phyloP scores from a whole-genome alignment of 2,329 filamentous ascomycete species.

The Elsinoe arachidis region DNA sequence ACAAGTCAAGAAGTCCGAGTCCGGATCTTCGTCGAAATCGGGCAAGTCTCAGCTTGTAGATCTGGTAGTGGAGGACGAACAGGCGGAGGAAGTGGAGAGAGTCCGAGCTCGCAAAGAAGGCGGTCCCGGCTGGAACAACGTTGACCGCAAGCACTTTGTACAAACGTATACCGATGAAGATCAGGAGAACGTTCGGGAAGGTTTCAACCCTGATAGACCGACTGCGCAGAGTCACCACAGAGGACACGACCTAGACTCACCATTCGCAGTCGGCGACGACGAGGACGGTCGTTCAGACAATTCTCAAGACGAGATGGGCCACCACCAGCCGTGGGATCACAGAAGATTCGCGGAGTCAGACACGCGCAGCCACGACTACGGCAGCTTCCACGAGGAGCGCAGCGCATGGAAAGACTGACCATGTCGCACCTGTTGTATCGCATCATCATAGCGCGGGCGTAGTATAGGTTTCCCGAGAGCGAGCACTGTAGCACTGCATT shows the following conservation, averaged over 20 bases:
- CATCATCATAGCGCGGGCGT: constrained; percentile 10
- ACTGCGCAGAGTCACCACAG: constrained; percentile 35
- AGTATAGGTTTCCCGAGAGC: not conserved
- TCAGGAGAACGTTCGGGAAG: constrained; percentile 45
- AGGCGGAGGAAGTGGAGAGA: constrained; percentile 54
- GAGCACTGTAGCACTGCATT: not conserved
- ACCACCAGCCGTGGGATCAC: constrained; percentile 39
- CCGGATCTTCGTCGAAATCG: constrained; percentile 23
- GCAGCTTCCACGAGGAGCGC: constrained; percentile 35
- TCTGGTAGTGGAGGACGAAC: constrained; percentile 55
- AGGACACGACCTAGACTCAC: constrained; percentile 37
- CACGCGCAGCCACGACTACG: constrained; percentile 27
- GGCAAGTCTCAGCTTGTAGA: constrained; percentile 55
- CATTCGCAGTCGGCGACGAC: constrained; percentile 36
- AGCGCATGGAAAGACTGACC: constrained; percentile 27
- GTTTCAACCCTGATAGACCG: constrained; percentile 44
- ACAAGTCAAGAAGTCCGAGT: constrained; percentile 14
- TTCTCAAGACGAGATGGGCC: constrained; percentile 28
- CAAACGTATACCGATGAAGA: constrained; percentile 41
- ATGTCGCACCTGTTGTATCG: not conserved
- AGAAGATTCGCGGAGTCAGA: constrained; percentile 24
- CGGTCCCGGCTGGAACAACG: constrained; percentile 51
- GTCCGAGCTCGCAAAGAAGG: constrained; percentile 55
- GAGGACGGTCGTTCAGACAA: constrained; percentile 30
- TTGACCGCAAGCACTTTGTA: constrained; percentile 48